These are phyloP conservation scores for Nothophaeocryptopus gaeumannii DNA, from an alignment of 2,329 filamentous ascomycete genomes.

Conservation along the genomic window DNA sequence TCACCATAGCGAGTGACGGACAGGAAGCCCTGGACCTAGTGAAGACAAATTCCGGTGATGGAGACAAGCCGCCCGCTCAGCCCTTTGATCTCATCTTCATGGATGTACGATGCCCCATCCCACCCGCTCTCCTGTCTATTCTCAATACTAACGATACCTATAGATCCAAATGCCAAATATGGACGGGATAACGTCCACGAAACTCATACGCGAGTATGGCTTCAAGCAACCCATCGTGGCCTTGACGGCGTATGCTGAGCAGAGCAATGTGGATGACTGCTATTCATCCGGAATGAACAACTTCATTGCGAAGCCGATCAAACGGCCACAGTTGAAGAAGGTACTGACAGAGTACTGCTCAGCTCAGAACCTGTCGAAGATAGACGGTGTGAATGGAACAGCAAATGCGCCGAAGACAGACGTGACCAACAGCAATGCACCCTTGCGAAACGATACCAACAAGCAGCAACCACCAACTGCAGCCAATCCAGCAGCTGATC, in stretches of 20 bases:
- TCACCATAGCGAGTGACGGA: slow-evolving; percentile 66
- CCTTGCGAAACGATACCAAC: too few species aligned
- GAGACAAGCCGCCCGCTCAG: too few species aligned
- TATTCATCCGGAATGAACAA: slow-evolving; percentile 91
- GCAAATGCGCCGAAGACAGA: too few species aligned
- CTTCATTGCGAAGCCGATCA: slow-evolving; percentile 73
- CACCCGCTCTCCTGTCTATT: too few species aligned
- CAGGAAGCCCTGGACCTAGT: slow-evolving; percentile 83
- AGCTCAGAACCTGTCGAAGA: neutral
- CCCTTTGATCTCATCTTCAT: slow-evolving; percentile 86
- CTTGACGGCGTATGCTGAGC: slow-evolving; percentile 84
- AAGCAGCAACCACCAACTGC: too few species aligned
- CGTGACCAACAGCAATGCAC: too few species aligned
- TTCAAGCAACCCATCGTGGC: slow-evolving; percentile 88
- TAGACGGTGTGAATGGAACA: too few species aligned
- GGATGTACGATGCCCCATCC: slow-evolving; percentile 58
- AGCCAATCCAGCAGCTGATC: too few species aligned
- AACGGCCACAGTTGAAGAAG: slow-evolving; percentile 79
- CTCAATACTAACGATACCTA: too few species aligned
- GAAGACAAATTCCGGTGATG: slow-evolving; percentile 43
- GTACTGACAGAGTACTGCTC: slow-evolving; percentile 73
- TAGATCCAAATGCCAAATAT: slow-evolving; percentile 78
- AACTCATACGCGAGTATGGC: slow-evolving; percentile 79
- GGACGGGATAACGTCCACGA: slow-evolving; percentile 82
- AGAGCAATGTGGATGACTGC: slow-evolving; percentile 64